Base-by-base conservation (phyloP, 805 yeast species). In the Yarrowia sp. region DNA sequence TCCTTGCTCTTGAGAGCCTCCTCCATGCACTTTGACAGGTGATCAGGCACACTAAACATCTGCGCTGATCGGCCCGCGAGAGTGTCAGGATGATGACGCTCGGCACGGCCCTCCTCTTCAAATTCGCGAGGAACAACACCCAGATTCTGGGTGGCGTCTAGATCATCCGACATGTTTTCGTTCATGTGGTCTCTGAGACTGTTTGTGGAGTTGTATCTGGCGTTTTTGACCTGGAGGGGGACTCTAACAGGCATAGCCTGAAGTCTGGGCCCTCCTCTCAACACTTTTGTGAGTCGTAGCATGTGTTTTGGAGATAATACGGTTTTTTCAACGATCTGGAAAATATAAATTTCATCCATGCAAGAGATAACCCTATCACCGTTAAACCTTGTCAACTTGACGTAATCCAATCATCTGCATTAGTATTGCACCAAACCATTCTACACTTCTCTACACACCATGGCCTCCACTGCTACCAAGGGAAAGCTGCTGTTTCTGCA, bases 401-500 rank as follows among this genome's bases (percentile, higher is more conserved):
- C 60, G 44, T 38, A 53, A 53, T 36, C 60, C 60, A 38, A 53
- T 55, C 36, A 39, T 15, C 44, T 10, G 15, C 19, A 40, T 4
- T 15, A 6, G 13, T 34, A 53, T 36, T 38, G 43, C 60, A 38
- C 44, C 17, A 14, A 38, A 38, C 44, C 19, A 38, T 17, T 17
- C 19, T 7, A 17, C 44, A 40, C 19, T 8, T 24, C 7, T 24
- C 30, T 5, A 7, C 6, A 24, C 30, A 24, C 30, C 30, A 24
- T 24, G 30, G 30, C 30, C 30, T 24, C 30, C 30, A 24, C 64
- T 8, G 64, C 50, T 8, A 40, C 50, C 30, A 58, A 58, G 55
- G 66, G 68, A 42, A 87, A 87, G 72, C 82, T 94, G 34, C 80
- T 94, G n/a, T 94, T 95, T 77, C 80, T 95, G 36, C 99, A 94